Evolutionary conservation across 495 filamentous ascomycete genomes (phyloP).

Genomic region (Tetracladium marchalianum): DNA sequence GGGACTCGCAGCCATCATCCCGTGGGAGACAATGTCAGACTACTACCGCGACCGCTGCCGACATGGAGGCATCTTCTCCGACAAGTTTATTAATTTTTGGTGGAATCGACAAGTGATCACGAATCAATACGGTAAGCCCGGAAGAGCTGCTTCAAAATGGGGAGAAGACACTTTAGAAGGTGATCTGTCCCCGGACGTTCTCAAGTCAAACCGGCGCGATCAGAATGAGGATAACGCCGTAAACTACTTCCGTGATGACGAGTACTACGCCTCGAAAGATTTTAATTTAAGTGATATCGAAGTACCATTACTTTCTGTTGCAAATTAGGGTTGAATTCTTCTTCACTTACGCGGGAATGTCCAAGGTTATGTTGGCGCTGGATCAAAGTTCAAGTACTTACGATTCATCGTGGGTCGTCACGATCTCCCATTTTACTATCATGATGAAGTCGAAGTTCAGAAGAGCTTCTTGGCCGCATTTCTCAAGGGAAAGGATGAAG

Average conservation of each 20-base stretch:
- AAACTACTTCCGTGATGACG: slow-evolving; percentile 46
- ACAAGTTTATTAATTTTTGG: slow-evolving; percentile 54
- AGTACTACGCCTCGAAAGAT: slow-evolving; percentile 51
- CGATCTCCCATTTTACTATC: slow-evolving; percentile 62
- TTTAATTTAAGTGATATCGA: slow-evolving; percentile 52
- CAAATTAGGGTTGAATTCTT: slow-evolving; percentile 50
- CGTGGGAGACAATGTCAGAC: slow-evolving; percentile 36
- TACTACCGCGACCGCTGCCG: slow-evolving; percentile 30
- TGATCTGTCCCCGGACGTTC: slow-evolving; percentile 41
- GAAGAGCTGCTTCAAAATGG: slow-evolving; percentile 29
- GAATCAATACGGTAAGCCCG: slow-evolving; percentile 52
- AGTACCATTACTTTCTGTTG: slow-evolving; percentile 49
- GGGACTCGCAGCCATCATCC: slow-evolving; percentile 32
- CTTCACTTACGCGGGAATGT: slow-evolving; percentile 57
- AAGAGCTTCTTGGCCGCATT: slow-evolving; percentile 58
- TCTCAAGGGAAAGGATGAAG: slow-evolving; percentile 49
- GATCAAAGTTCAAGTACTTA: slow-evolving; percentile 53
- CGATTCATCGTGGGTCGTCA: slow-evolving; percentile 60
- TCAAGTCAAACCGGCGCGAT: slow-evolving; percentile 41
- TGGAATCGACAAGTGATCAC: slow-evolving; percentile 53
- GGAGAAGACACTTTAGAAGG: slow-evolving; percentile 50
- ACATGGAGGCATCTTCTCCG: slow-evolving; percentile 56
- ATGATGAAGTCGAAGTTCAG: slow-evolving; percentile 54
- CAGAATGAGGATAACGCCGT: slow-evolving; percentile 48
- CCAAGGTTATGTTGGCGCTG: slow-evolving; percentile 48